phyloP scores from a whole-genome alignment of 306 rosid genomes.

The Castanea crenata region DNA sequence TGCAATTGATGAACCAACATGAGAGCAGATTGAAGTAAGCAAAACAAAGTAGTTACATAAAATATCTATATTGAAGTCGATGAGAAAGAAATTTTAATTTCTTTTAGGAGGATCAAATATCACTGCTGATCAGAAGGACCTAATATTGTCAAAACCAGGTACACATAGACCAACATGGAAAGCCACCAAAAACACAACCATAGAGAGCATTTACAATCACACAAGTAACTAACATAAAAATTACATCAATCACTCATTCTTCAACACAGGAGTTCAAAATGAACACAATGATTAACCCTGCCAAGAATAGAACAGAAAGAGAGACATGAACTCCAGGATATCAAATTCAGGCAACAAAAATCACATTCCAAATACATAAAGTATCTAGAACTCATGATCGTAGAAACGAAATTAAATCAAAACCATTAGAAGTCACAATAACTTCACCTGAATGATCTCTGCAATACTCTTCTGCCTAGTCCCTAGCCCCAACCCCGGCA shows the following conservation, averaged over 20 bases:
- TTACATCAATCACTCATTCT: background rate
- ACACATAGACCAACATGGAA: background rate
- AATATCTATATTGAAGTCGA: background rate
- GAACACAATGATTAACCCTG: background rate
- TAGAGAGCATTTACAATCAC: background rate
- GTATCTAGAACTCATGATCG: background rate
- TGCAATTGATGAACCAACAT: background rate
- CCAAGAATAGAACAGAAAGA: background rate
- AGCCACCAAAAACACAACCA: background rate
- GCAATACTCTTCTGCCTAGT: conserved; percentile 84
- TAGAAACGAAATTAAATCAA: conserved; percentile 1
- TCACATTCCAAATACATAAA: background rate
- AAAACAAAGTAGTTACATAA: background rate
- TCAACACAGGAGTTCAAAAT: background rate
- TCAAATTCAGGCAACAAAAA: background rate
- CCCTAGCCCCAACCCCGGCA: conserved; percentile 81
- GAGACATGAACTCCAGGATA: background rate
- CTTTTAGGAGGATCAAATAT: background rate
- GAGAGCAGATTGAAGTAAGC: background rate
- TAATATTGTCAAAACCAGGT: background rate
- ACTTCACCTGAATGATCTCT: conserved; percentile 83
- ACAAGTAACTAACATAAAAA: background rate
- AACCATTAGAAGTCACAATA: background rate
- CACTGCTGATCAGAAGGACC: background rate
- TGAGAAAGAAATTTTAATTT: background rate